Evolutionary conservation across 2,329 filamentous ascomycete genomes (phyloP).

Genomic region (Claviceps fusiformis): DNA sequence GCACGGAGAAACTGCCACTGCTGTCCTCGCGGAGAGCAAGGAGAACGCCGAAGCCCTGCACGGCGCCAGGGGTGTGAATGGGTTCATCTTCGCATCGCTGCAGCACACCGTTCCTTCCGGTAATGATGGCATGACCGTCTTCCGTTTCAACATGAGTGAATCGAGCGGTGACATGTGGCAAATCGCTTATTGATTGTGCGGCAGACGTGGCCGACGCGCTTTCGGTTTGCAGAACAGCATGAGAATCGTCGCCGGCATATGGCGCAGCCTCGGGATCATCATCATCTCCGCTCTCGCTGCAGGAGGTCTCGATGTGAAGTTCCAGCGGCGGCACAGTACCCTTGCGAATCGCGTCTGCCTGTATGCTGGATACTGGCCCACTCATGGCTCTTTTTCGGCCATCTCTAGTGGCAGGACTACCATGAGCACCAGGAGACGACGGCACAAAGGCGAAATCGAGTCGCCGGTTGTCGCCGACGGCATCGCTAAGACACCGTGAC

Average conservation of each 20-base stretch:
- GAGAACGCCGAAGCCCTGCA: constrained; percentile 69
- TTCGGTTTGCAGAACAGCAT: constrained; percentile 1
- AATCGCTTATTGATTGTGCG: constrained; percentile 16
- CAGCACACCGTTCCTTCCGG: constrained; percentile 58
- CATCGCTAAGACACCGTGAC: constrained; percentile 17
- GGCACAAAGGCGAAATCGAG: constrained; percentile 14
- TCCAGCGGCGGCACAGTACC: constrained; percentile 21
- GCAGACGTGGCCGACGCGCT: constrained; percentile 10
- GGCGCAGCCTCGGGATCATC: background rate
- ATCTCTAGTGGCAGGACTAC: background rate
- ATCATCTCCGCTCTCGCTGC: constrained; percentile 17
- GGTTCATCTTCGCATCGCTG: constrained; percentile 85
- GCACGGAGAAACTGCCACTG: constrained; percentile 54
- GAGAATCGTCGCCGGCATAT: background rate
- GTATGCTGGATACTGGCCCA: constrained; percentile 30
- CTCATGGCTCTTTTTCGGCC: constrained; percentile 22
- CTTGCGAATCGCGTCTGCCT: constrained; percentile 28
- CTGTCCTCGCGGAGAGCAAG: constrained; percentile 59
- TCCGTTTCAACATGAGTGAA: constrained; percentile 69
- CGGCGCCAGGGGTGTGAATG: constrained; percentile 71
- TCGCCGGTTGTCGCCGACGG: constrained; percentile 14
- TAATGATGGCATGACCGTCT: constrained; percentile 71
- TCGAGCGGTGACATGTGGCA: constrained; percentile 50
- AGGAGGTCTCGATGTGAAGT: constrained; percentile 19
- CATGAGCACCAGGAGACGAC: constrained; percentile 5